These are phyloP conservation scores for Penicillium canariense DNA, from an alignment of 495 filamentous ascomycete species.

Conservation along the genomic window DNA sequence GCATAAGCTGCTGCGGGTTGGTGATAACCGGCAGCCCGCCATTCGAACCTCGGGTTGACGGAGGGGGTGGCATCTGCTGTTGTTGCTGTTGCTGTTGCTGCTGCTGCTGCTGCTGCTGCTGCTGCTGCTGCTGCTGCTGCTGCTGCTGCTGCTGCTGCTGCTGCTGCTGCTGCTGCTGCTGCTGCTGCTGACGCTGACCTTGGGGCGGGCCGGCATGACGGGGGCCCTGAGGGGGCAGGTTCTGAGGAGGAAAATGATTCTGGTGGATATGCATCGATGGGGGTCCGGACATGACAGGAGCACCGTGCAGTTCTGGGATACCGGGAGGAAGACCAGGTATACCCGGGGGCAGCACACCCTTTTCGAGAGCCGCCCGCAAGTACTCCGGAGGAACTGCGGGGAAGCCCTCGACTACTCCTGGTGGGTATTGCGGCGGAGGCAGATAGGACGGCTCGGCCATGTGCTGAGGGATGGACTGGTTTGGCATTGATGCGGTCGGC, in stretches of 20 bases:
- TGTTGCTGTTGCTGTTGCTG: no score
- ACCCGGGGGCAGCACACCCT: slow-evolving; percentile 42
- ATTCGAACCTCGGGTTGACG: slow-evolving; percentile 24
- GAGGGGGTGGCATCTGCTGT: slow-evolving; percentile 30
- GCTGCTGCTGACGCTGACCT: slow-evolving; percentile 35
- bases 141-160: slow-evolving; percentile 40
- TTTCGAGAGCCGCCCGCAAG: slow-evolving; percentile 52
- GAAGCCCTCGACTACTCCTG: slow-evolving; percentile 39
- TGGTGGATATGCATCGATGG: slow-evolving; percentile 37
- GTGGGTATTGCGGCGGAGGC: slow-evolving; percentile 44
- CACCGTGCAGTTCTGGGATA: slow-evolving; percentile 43
- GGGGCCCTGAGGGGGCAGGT: slow-evolving; percentile 30
- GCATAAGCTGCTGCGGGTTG: slow-evolving; percentile 69
- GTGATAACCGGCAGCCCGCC: slow-evolving; percentile 55
- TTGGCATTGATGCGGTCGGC: slow-evolving; percentile 35
- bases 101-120: slow-evolving; percentile 39
- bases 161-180: slow-evolving; percentile 43
- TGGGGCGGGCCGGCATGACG: slow-evolving; percentile 31
- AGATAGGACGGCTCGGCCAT: slow-evolving; percentile 34
- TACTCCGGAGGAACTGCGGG: slow-evolving; percentile 42
- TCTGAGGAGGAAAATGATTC: slow-evolving; percentile 39
- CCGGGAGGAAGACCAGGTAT: slow-evolving; percentile 49
- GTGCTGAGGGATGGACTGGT: slow-evolving; percentile 35
- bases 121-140: slow-evolving; percentile 36
- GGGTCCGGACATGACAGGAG: slow-evolving; percentile 41